Percentiles rank a stretch among this genome's conserved stretches.
These are phyloP conservation scores for Fusarium equiseti DNA, from an alignment of 2,329 filamentous ascomycete species.

Conservation along the genomic window DNA sequence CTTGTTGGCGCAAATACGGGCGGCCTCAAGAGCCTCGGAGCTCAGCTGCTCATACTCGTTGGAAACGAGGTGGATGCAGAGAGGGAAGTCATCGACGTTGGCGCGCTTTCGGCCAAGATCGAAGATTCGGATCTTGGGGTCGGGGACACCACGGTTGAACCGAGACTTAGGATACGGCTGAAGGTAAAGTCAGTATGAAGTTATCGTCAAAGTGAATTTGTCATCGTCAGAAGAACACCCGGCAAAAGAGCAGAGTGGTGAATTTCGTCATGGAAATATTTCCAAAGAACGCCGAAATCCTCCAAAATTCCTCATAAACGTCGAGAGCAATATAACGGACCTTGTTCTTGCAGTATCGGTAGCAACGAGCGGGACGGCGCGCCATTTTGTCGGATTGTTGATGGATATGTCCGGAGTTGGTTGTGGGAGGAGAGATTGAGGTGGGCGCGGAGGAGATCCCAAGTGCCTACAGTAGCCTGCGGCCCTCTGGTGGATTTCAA, in stretches of 20 bases:
- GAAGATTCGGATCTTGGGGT: conserved; percentile 94
- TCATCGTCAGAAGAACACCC: conserved; percentile 8
- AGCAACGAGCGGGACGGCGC: conserved; percentile 98
- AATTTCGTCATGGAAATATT: conserved; percentile 26
- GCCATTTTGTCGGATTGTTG: conserved; percentile 89
- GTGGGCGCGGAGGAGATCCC: conserved; percentile 46
- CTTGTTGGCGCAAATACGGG: conserved; percentile 99
- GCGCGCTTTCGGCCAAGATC: conserved; percentile 99
- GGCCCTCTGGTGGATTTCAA: neutral
- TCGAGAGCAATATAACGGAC: conserved; percentile 65
- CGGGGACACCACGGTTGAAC: conserved; percentile 99
- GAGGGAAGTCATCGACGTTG: conserved; percentile 99
- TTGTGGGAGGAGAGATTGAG: conserved; percentile 51
- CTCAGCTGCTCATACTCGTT: conserved; percentile 99
- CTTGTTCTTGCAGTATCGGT: conserved; percentile 99
- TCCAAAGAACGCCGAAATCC: conserved; percentile 11
- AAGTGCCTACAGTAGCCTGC: conserved; percentile 36
- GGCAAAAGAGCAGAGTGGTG: conserved; percentile 7
- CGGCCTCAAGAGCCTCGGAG: conserved; percentile 98
- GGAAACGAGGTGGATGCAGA: conserved; percentile 98
- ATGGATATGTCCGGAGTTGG: conserved; percentile 55
- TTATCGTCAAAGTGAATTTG: neutral
- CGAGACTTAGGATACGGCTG: conserved; percentile 99
- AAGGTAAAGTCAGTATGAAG: conserved; percentile 36
- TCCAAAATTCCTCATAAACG: conserved; percentile 26